A percentile compares a stretch with the other conserved stretches of the same genome.
phyloP scores from a whole-genome alignment of 805 yeast genomes.

The Yamadazyma ubonensis region DNA sequence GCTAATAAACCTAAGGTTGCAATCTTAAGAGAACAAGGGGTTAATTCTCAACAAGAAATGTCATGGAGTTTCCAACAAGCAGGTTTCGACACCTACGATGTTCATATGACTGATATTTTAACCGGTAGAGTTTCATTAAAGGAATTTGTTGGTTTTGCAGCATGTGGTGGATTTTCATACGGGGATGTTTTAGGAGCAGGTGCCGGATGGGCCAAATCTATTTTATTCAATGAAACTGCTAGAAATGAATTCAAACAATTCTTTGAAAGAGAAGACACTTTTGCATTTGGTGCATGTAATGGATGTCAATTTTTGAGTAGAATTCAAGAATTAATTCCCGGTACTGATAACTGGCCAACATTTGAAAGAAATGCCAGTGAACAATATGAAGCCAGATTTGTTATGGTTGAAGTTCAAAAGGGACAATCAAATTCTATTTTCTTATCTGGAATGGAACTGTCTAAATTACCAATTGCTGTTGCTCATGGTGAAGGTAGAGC shows the following conservation, averaged over 20 bases:
- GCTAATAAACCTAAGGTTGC: constrained; percentile 80
- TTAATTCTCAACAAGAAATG: constrained; percentile 97
- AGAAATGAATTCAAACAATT: constrained; percentile 74
- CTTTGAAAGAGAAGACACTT: constrained; percentile 88
- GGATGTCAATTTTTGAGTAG: constrained; percentile 96
- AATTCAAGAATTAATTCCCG: constrained; percentile 84
- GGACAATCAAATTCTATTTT: constrained; percentile 61
- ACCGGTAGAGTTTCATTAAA: constrained; percentile 68
- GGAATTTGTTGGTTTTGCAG: constrained; percentile 89
- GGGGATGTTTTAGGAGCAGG: constrained; percentile 99
- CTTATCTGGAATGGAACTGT: constrained; percentile 89
- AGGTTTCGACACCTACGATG: constrained; percentile 91
- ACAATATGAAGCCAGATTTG: constrained; percentile 94
- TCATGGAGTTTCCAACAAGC: constrained; percentile 95
- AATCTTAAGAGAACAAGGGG: constrained; percentile 96
- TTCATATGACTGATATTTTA: constrained; percentile 92
- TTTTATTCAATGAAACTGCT: constrained; percentile 75
- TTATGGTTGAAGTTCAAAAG: constrained; percentile 73
- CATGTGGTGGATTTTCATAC: constrained; percentile 98
- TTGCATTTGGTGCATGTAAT: constrained; percentile 97
- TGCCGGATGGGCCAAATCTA: constrained; percentile 98
- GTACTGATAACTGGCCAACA: constrained; percentile 92
- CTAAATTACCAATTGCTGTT: constrained; percentile 91
- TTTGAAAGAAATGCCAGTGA: constrained; percentile 89
- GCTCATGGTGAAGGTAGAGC: constrained; percentile 99